A percentile compares a stretch with the other conserved stretches of the same genome.
These are phyloP conservation scores for Peronospora tabacina DNA, from an alignment of 352 stramenopile genomes.

Conservation along the genomic window DNA sequence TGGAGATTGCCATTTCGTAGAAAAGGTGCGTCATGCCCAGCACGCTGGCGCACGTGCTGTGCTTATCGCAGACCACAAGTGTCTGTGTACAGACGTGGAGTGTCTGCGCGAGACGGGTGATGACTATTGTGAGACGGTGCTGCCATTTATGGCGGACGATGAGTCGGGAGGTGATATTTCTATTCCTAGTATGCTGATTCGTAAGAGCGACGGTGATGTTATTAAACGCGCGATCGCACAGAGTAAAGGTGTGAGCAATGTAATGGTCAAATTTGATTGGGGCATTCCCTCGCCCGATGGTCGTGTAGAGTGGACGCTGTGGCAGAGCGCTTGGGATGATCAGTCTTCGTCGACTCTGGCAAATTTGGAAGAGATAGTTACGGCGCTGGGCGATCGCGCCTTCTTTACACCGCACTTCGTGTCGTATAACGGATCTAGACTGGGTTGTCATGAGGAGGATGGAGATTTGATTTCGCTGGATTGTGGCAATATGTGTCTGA, in stretches of 20 bases:
- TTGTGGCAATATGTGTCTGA: conserved; percentile 96
- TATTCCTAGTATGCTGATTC: conserved; percentile 94
- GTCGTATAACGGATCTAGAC: conserved; percentile 92
- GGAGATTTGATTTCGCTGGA: conserved; percentile 51
- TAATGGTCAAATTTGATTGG: conserved; percentile 95
- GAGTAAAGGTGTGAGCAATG: conserved; percentile 83
- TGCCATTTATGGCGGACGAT: conserved; percentile 91
- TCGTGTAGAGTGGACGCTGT: conserved; percentile 95
- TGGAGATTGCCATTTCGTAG: conserved; percentile 94
- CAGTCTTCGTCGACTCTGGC: conserved; percentile 71
- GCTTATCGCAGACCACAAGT: conserved; percentile 95
- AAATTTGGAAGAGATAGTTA: conserved; percentile 75
- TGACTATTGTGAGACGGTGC: conserved; percentile 81
- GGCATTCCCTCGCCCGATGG: conserved; percentile 90
- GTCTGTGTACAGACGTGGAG: conserved; percentile 87
- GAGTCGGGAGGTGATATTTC: conserved; percentile 94
- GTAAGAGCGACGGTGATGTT: conserved; percentile 90
- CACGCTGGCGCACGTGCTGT: conserved; percentile 88
- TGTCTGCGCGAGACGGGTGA: conserved; percentile 63
- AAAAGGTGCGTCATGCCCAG: conserved; percentile 91
- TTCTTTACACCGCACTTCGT: conserved; percentile 96
- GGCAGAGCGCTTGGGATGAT: conserved; percentile 91
- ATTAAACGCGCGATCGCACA: conserved; percentile 88
- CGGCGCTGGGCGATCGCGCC: conserved; percentile 83
- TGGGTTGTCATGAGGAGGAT: conserved; percentile 82